Base-by-base conservation (phyloP, 345 rosid genomes). In the Citrus sinensis region DNA sequence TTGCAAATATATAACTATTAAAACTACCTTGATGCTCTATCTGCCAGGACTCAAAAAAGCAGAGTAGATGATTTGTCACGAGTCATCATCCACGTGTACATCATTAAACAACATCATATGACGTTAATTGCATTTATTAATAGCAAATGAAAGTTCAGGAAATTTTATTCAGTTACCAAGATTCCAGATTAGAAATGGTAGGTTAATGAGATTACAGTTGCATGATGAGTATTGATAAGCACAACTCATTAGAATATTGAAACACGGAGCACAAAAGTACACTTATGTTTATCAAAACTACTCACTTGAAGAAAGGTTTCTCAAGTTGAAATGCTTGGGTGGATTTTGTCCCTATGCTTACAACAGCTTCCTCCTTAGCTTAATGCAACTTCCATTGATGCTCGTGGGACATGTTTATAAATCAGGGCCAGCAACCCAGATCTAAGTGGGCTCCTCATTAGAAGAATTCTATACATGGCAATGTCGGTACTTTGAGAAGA, bases 261-360 rank as follows among this genome's bases (percentile, higher is more conserved):
- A 37, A 78, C 72, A 74, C 20, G 42, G 34, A 19, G 27, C 60
- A 76, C 16, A 42, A 40, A 64, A 72, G 71, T 64, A 37, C 55
- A 32, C 5, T 17, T 39, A 54, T 17, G 4, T 24, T 66, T 51
- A n/a, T 37, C 17, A 55, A 67, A 61, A 76, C 34, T 67, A 24
- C 37, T 67, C 32, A 54, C 55, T 67, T 4, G 72, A n/a, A 20
- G 78, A 75, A 60, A 42, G 20, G 40, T 34, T 17, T 54, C 49
- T 64, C 66, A 40, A 69, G 59, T 68, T 67, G 71, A 63, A 29
- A 49, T 7, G 34, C 13, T 37, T 32, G 54, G 51, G 17, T 68
- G 81, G 77, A 77, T 78, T 85, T 82, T 77, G 87, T 80, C 85
- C 67, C 6, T 39, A 73, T 37, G 80, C 78, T 75, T n/a, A 51